These are phyloP conservation scores for Stenocarpella maydis DNA, from an alignment of 2,329 filamentous ascomycete species.

Conservation along the genomic window DNA sequence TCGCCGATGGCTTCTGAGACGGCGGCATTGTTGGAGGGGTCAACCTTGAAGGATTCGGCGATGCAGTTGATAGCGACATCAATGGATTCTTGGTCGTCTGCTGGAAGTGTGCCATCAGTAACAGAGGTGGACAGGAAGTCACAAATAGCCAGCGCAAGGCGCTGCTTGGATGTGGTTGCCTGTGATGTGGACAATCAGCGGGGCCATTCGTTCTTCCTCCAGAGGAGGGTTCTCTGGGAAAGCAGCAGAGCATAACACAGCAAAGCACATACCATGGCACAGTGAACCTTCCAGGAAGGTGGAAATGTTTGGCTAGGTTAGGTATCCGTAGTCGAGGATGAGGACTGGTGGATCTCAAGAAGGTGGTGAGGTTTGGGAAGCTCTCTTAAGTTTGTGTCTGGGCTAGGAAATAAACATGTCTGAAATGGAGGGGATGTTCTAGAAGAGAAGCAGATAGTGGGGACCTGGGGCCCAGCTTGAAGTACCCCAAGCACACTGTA, in stretches of 20 bases:
- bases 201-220: neutral
- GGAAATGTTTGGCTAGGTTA: neutral
- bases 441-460: conserved; percentile 18
- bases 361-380: neutral
- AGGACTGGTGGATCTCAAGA: neutral
- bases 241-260: neutral
- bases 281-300: no score
- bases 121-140: conserved; percentile 89
- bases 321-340: neutral
- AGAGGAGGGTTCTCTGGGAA: neutral
- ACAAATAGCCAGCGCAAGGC: conserved; percentile 95
- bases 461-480: neutral
- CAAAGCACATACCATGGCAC: conserved; percentile 27
- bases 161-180: conserved; percentile 71
- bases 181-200: conserved; percentile 36
- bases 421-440: conserved; percentile 17
- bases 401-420: neutral
- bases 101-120: conserved; percentile 85
- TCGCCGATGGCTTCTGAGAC: conserved; percentile 80
- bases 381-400: neutral
- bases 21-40: conserved; percentile 78
- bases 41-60: conserved; percentile 92
- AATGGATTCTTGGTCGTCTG: conserved; percentile 91
- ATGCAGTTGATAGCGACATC: conserved; percentile 96
- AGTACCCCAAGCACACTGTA: no score